These are phyloP conservation scores for Tilletia caries DNA, from an alignment of 1,284 basidiomycete species.

Conservation along the genomic window DNA sequence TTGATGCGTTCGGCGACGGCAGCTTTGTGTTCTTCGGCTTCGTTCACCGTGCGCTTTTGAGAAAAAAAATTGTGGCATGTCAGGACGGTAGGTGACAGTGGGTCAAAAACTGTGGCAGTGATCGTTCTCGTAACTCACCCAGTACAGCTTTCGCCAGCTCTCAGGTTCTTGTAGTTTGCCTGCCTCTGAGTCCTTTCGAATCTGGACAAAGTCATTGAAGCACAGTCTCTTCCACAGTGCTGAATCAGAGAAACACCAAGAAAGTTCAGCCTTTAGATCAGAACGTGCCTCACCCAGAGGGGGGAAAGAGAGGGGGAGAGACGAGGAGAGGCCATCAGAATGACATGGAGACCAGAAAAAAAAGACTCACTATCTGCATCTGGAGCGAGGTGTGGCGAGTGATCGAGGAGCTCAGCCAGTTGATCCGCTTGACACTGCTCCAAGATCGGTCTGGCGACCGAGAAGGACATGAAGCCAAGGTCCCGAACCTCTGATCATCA, in stretches of 20 bases:
- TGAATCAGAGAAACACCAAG: background rate
- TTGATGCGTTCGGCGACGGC: conserved; percentile 37
- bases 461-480: conserved; percentile 46
- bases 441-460: conserved; percentile 39
- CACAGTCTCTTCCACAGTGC: conserved; percentile 43
- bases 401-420: conserved; percentile 37
- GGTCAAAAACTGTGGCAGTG: too few relatives aligned
- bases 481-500: conserved; percentile 31
- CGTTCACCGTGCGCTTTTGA: conserved; percentile 13
- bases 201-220: conserved; percentile 40
- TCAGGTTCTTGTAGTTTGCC: conserved; percentile 21
- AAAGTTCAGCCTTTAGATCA: too few relatives aligned
- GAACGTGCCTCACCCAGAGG: too few relatives aligned
- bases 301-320: background rate
- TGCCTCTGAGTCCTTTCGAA: conserved; percentile 31
- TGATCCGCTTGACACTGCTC: conserved; percentile 45
- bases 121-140: conserved; percentile 21
- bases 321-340: conserved; percentile 15
- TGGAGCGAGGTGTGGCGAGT: conserved; percentile 38
- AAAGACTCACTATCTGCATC: conserved; percentile 23
- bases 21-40: conserved; percentile 34
- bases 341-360: background rate
- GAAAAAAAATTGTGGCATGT: too few relatives aligned
- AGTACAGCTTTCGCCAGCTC: conserved; percentile 37
- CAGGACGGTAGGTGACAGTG: too few relatives aligned